A percentile compares a stretch with the other conserved stretches of the same genome.
Evolutionary conservation across 208 protist genomes (phyloP).

Genomic region (Leishmania martiniquensis): DNA sequence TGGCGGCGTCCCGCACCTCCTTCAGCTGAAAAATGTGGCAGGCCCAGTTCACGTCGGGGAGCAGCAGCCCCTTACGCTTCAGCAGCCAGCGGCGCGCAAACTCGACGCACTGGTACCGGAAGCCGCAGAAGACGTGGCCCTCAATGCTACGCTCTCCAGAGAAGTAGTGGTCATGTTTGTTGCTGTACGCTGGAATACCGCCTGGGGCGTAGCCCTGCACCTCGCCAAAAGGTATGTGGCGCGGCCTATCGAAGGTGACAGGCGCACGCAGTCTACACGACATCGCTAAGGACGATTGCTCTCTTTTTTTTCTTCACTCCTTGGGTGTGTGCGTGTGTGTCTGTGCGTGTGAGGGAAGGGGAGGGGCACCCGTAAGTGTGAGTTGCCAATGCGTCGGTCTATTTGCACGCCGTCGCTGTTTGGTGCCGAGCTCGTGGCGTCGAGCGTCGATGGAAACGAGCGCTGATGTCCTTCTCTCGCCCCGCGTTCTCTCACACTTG

Average conservation of each 20-base stretch:
- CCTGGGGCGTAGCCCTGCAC: constrained; percentile 80
- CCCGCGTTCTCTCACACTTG: not conserved
- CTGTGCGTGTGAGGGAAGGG: constrained; percentile 1
- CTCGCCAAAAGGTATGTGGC: constrained; percentile 66
- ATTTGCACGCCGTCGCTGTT: not conserved
- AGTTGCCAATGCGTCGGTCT: not conserved
- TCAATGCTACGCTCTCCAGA: constrained; percentile 84
- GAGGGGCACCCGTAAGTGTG: not conserved
- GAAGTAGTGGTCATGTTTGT: constrained; percentile 88
- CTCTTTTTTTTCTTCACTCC: too few species aligned
- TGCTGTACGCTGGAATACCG: constrained; percentile 88
- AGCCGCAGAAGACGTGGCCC: constrained; percentile 79
- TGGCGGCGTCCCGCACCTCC: constrained; percentile 65
- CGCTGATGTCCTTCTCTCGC: not conserved
- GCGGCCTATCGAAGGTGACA: constrained; percentile 40
- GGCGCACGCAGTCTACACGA: constrained; percentile 10
- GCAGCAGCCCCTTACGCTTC: constrained; percentile 76
- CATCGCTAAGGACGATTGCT: constrained; percentile 1
- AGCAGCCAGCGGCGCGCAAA: constrained; percentile 88
- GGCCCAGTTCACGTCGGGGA: constrained; percentile 85
- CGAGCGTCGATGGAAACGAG: not conserved
- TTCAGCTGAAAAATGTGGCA: constrained; percentile 79
- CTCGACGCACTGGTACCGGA: constrained; percentile 92
- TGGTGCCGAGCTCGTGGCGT: not conserved
- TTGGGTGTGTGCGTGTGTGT: constrained; percentile 1